Conservation (phyloP, 2,329 filamentous ascomycete genomes). For the Huntiella bhutanensis region DNA sequence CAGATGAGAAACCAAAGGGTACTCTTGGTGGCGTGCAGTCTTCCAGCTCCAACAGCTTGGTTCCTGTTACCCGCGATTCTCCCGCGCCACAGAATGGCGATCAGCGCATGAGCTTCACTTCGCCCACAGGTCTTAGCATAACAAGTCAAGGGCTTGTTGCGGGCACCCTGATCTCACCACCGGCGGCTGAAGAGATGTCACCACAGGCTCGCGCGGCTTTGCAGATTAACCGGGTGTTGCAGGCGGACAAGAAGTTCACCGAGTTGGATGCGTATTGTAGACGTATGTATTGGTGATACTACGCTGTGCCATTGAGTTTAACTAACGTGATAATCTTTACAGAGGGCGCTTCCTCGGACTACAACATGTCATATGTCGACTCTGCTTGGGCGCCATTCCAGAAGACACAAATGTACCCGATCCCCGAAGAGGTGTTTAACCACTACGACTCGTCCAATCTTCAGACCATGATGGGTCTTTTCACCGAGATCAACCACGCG, state of each 20-base stretch:
- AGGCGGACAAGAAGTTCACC: constrained; percentile 62
- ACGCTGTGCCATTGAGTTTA: too few species aligned
- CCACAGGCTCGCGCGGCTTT: constrained; percentile 64
- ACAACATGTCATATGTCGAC: constrained; percentile 53
- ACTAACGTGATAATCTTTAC: constrained; percentile 5
- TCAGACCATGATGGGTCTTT: constrained; percentile 84
- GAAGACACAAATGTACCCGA: constrained; percentile 66
- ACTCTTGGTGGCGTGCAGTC: neutral
- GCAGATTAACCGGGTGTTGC: constrained; percentile 64
- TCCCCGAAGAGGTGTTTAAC: constrained; percentile 81
- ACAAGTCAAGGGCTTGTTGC: constrained; percentile 7
- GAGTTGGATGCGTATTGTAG: constrained; percentile 78
- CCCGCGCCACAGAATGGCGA: constrained; percentile 14
- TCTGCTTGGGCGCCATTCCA: constrained; percentile 77
- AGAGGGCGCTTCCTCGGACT: constrained; percentile 85
- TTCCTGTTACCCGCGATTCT: neutral
- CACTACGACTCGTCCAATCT: constrained; percentile 79
- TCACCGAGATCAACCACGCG: constrained; percentile 84
- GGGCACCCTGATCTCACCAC: constrained; percentile 11
- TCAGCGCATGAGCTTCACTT: constrained; percentile 6
- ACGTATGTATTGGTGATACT: constrained; percentile 37
- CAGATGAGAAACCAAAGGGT: constrained; percentile 13
- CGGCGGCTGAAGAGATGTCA: constrained; percentile 26
- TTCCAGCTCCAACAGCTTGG: neutral
- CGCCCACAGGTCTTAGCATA: constrained; percentile 3